Conservation (phyloP, 2,329 filamentous ascomycete species). For the Fusarium guadeloupense region DNA sequence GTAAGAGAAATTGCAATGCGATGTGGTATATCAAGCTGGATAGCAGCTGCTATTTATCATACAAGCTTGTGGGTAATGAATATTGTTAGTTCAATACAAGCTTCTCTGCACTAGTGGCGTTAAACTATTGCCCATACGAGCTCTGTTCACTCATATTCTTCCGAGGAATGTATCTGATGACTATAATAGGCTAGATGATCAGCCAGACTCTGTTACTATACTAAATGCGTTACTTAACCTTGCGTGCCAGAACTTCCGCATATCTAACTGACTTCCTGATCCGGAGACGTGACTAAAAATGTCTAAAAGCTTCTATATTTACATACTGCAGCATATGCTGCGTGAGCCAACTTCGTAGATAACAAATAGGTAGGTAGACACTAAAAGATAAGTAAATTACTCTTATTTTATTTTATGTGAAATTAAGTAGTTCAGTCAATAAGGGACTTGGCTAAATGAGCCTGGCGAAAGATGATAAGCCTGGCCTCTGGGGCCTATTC, state of each 20-base stretch:
- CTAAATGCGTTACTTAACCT: neutral
- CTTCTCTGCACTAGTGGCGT: neutral
- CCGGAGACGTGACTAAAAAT: too few relatives aligned
- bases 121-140: neutral
- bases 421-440: too few relatives aligned
- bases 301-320: neutral
- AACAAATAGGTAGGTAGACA: too few relatives aligned
- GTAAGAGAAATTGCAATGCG: neutral
- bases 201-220: neutral
- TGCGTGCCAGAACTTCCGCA: neutral
- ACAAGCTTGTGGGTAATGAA: neutral
- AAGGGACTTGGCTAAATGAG: too few relatives aligned
- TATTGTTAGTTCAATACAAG: neutral
- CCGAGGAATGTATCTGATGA: neutral
- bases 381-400: too few relatives aligned
- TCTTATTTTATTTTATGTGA: too few relatives aligned
- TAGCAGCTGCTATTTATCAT: constrained; percentile 4
- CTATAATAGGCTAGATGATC: neutral
- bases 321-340: neutral
- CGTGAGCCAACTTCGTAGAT: too few relatives aligned
- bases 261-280: neutral
- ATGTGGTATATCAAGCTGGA: constrained; percentile 2
- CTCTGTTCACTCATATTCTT: neutral
- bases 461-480: too few relatives aligned
- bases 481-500: too few relatives aligned